Evolutionary conservation across 345 rosid species (phyloP).

Genomic region (Lepidium aucheri): DNA sequence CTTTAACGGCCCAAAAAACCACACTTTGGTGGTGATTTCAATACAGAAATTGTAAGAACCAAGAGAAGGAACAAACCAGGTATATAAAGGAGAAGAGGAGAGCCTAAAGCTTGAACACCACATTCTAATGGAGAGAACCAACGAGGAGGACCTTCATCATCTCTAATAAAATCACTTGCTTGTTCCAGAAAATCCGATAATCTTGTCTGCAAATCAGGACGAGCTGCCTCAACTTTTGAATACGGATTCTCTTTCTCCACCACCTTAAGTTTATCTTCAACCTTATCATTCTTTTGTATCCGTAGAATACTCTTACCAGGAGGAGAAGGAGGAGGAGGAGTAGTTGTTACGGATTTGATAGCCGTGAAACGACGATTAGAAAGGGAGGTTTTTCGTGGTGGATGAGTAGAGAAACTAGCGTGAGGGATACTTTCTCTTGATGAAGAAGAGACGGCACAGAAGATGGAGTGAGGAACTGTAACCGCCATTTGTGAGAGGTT

Average conservation of each 20-base stretch:
- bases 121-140: conserved; percentile 64
- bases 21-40: too few species aligned
- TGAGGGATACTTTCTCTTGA: background rate
- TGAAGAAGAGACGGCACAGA: background rate
- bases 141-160: conserved; percentile 50
- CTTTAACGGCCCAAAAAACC: too few species aligned
- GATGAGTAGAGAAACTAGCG: background rate
- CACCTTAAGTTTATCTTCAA: background rate
- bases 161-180: conserved; percentile 31
- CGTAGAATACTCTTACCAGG: background rate
- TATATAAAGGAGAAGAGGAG: conserved; percentile 49
- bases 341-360: background rate
- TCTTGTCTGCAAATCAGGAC: conserved; percentile 23
- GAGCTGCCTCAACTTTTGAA: conserved; percentile 9
- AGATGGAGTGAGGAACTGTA: background rate
- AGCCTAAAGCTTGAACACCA: conserved; percentile 13
- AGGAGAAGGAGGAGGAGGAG: background rate
- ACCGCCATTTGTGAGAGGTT: conserved; percentile 7
- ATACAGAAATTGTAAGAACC: too few species aligned
- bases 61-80: conserved; percentile 34
- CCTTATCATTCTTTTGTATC: background rate
- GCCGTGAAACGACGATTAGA: background rate
- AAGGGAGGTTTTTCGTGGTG: background rate
- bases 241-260: conserved; percentile 4
- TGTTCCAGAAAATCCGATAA: conserved; percentile 38